These are phyloP conservation scores for Ophiostoma populinum DNA, from an alignment of 2,329 filamentous ascomycete species.

Conservation along the genomic window DNA sequence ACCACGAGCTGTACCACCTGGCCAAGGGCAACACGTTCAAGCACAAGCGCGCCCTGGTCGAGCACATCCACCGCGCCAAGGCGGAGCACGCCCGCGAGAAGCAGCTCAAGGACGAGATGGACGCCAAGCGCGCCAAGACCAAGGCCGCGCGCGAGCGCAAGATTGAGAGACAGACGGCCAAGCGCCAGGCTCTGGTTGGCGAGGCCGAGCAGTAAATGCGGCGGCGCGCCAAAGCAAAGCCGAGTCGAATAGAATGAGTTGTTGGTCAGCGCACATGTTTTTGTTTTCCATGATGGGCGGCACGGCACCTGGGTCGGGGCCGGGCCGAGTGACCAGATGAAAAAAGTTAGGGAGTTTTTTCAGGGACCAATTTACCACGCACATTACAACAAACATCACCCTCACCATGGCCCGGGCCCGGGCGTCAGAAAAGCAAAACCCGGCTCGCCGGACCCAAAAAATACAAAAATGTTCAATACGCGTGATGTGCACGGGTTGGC, in stretches of 20 bases:
- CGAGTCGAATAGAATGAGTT: not conserved
- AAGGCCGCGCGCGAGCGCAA: constrained; percentile 99
- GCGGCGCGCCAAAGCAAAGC: not conserved
- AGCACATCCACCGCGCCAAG: constrained; percentile 99
- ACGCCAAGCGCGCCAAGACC: constrained; percentile 99
- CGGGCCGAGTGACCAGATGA: constrained; percentile 3
- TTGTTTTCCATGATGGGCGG: constrained; percentile 1
- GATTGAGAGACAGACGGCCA: constrained; percentile 76
- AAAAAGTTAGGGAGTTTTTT: constrained; percentile 9
- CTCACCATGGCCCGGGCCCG: too few species aligned
- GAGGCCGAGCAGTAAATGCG: constrained; percentile 37
- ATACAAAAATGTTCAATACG: too few species aligned
- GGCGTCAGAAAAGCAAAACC: not conserved
- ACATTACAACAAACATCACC: constrained; percentile 1
- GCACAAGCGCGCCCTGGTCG: constrained; percentile 99
- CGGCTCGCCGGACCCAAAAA: too few species aligned
- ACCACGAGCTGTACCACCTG: constrained; percentile 99
- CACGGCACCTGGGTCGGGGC: constrained; percentile 4
- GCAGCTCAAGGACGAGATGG: constrained; percentile 97
- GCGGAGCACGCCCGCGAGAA: constrained; percentile 96
- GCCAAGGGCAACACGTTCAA: constrained; percentile 99
- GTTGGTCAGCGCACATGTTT: constrained; percentile 1
- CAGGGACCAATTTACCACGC: constrained; percentile 2
- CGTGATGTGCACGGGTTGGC: too few species aligned
- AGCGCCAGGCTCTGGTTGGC: constrained; percentile 72